Evolutionary conservation across 1,284 basidiomycete species (phyloP).

Genomic region (Takashimella tepidaria): DNA sequence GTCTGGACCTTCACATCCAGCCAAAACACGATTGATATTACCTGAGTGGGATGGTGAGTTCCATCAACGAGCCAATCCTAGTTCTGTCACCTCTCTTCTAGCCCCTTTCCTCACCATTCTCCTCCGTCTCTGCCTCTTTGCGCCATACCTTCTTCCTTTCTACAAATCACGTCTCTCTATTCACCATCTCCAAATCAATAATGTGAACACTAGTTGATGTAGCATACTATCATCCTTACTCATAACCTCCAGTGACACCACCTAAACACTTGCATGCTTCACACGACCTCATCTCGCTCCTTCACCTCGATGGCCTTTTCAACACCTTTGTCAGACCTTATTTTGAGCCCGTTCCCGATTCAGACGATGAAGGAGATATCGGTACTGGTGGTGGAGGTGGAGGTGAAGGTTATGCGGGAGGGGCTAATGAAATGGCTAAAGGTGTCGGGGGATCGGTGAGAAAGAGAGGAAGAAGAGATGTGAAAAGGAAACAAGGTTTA

Average conservation of each 20-base stretch:
- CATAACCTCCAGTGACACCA: conserved; percentile 22
- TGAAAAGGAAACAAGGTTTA: conserved; percentile 19
- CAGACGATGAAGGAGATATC: conserved; percentile 14
- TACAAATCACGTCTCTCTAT: not conserved
- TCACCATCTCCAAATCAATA: too few relatives aligned
- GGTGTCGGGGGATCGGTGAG: not conserved
- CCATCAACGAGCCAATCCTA: too few relatives aligned
- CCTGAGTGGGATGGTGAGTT: conserved; percentile 36
- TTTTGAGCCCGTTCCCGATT: conserved; percentile 22
- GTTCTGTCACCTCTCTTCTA: too few relatives aligned
- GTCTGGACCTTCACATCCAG: not conserved
- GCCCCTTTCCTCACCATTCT: too few relatives aligned
- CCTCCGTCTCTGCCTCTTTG: too few relatives aligned
- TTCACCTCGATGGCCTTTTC: conserved; percentile 38
- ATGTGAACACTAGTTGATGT: too few relatives aligned
- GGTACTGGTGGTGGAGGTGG: conserved; percentile 2
- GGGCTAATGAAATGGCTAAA: not conserved
- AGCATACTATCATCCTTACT: not conserved
- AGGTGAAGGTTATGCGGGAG: not conserved
- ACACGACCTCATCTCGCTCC: conserved; percentile 37
- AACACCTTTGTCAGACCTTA: conserved; percentile 40
- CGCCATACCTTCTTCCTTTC: not conserved
- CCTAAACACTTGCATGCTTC: conserved; percentile 35
- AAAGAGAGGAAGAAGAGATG: not conserved
- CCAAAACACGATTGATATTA: conserved; percentile 20